A percentile compares a stretch with the other conserved stretches of the same genome.
phyloP scores from a whole-genome alignment of 2,329 filamentous ascomycete species.

The Fusarium multiceps region DNA sequence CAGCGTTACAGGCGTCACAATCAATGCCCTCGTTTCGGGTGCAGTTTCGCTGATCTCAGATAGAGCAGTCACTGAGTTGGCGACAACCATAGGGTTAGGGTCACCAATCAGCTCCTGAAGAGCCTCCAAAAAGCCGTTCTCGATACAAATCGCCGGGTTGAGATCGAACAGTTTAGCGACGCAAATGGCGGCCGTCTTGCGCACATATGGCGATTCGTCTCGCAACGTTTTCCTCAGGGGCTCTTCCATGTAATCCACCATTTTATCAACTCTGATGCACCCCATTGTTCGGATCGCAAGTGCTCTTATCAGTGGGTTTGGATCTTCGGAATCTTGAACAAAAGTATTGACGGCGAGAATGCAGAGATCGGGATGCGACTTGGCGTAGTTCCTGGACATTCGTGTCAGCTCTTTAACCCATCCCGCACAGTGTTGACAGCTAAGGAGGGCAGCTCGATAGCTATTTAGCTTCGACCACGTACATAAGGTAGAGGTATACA shows the following conservation, averaged over 20 bases:
- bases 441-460: background rate
- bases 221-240: conserved; percentile 93
- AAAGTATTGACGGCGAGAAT: conserved; percentile 99
- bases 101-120: conserved; percentile 97
- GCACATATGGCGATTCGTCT: conserved; percentile 97
- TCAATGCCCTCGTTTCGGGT: conserved; percentile 87
- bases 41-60: conserved; percentile 91
- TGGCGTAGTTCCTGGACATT: conserved; percentile 89
- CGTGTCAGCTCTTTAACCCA: conserved; percentile 28
- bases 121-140: conserved; percentile 94
- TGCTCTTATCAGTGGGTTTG: conserved; percentile 93
- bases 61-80: conserved; percentile 94
- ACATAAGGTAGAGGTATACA: conserved; percentile 98
- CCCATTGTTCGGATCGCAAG: conserved; percentile 98
- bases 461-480: conserved; percentile 49
- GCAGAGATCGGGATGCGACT: conserved; percentile 97
- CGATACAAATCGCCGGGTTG: conserved; percentile 90
- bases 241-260: conserved; percentile 99
- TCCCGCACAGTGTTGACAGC: conserved; percentile 9
- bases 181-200: conserved; percentile 97
- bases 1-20: conserved; percentile 82
- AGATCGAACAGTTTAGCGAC: conserved; percentile 98
- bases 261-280: conserved; percentile 97
- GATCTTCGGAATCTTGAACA: conserved; percentile 98
- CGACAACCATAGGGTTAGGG: conserved; percentile 98